These are phyloP conservation scores for Neurospora cerealis DNA, from an alignment of 495 filamentous ascomycete genomes.

Conservation along the genomic window DNA sequence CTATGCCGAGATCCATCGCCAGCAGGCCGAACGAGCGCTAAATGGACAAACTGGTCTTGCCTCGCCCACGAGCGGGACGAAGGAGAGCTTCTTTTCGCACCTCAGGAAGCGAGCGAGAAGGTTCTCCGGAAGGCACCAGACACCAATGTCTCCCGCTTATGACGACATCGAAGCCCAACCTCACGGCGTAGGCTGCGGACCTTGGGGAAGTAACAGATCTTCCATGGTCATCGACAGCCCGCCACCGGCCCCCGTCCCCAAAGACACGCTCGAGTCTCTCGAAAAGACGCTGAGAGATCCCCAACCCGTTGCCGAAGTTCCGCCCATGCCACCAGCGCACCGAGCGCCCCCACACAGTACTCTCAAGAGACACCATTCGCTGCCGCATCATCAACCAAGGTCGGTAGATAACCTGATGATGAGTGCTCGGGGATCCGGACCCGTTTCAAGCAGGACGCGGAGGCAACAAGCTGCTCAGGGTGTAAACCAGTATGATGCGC, in stretches of 20 bases:
- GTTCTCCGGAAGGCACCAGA: conserved; percentile 82
- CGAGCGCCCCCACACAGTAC: conserved; percentile 40
- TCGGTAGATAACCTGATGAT: conserved; percentile 53
- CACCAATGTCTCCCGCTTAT: conserved; percentile 56
- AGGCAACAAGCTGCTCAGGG: conserved; percentile 68
- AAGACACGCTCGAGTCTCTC: conserved; percentile 53
- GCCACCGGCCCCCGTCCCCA: conserved; percentile 40
- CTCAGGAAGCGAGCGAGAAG: conserved; percentile 87
- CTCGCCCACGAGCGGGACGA: conserved; percentile 58
- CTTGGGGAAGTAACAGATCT: conserved; percentile 74
- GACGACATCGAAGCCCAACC: conserved; percentile 81
- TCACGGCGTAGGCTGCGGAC: conserved; percentile 54
- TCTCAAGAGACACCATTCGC: conserved; percentile 62
- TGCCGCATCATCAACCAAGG: conserved; percentile 58
- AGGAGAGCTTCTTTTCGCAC: conserved; percentile 97
- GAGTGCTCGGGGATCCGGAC: conserved; percentile 42
- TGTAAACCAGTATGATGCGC: conserved; percentile 82
- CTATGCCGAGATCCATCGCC: conserved; percentile 73
- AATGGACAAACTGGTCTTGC: conserved; percentile 66
- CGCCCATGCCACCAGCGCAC: conserved; percentile 45
- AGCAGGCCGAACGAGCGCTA: conserved; percentile 83
- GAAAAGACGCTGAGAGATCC: conserved; percentile 72
- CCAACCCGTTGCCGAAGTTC: conserved; percentile 52
- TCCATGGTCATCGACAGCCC: conserved; percentile 69
- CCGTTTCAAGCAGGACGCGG: conserved; percentile 75